Percentiles rank a stretch among this genome's conserved stretches.
Evolutionary conservation across 768 basidiomycete species (phyloP).

Genomic region (Gloeophyllum trabeum): DNA sequence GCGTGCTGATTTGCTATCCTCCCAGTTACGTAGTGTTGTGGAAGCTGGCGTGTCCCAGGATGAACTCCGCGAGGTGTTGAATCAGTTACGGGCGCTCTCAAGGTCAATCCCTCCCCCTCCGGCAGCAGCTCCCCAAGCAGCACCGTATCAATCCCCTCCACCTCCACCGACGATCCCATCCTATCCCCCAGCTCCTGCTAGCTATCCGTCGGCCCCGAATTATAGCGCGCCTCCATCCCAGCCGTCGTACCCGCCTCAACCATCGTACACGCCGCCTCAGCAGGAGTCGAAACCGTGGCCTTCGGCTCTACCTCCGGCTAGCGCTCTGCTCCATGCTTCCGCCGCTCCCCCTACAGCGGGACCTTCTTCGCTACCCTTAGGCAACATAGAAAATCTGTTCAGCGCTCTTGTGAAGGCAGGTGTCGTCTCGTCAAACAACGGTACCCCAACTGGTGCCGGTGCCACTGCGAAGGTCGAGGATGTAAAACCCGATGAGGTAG

Average conservation of each 20-base stretch:
- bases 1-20: slow-evolving; percentile 1
- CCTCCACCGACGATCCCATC: too few species aligned
- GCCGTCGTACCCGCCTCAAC: neutral
- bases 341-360: slow-evolving; percentile 6
- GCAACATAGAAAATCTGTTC: slow-evolving; percentile 45
- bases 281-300: neutral
- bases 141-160: slow-evolving; percentile 10
- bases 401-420: slow-evolving; percentile 73
- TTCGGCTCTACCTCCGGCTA: neutral
- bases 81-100: slow-evolving; percentile 54
- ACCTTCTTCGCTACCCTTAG: slow-evolving; percentile 8
- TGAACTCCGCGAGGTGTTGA: slow-evolving; percentile 66
- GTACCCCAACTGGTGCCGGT: slow-evolving; percentile 39
- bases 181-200: too few species aligned
- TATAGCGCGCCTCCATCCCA: slow-evolving; percentile 7
- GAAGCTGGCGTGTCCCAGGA: slow-evolving; percentile 73
- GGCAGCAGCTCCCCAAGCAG: slow-evolving; percentile 11
- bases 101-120: slow-evolving; percentile 26
- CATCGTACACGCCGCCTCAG: neutral
- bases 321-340: neutral
- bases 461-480: slow-evolving; percentile 26
- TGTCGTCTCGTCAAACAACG: slow-evolving; percentile 41
- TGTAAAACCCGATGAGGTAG: slow-evolving; percentile 18
- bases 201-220: slow-evolving; percentile 20
- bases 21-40: slow-evolving; percentile 58